phyloP scores from a whole-genome alignment of 108 stramenopile genomes.

The Cyclostephanos tholiformis region DNA sequence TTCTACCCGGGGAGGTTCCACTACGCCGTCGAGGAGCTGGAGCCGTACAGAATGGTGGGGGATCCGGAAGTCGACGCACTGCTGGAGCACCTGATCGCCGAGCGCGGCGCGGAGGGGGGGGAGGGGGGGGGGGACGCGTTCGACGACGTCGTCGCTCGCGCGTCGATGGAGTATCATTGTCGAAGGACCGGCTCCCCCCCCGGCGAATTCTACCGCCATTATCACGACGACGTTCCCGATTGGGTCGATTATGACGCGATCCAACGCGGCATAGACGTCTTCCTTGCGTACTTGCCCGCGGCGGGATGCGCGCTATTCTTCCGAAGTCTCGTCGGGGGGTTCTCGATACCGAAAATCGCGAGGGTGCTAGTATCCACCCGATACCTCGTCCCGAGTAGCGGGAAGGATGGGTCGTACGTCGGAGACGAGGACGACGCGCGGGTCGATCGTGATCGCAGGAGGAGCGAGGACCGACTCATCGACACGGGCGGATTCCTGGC shows the following conservation, averaged over 20 bases:
- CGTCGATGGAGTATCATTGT: conserved; percentile 2
- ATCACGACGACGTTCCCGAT: conserved; percentile 46
- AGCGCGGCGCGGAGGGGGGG: not conserved
- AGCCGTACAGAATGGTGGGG: conserved; percentile 68
- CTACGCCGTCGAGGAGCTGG: conserved; percentile 54
- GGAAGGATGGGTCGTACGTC: not conserved
- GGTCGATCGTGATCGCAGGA: conserved; percentile 32
- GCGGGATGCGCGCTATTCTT: conserved; percentile 68
- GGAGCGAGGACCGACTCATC: conserved; percentile 54
- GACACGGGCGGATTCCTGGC: conserved; percentile 72
- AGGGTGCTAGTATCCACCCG: conserved; percentile 65
- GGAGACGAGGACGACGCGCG: not conserved
- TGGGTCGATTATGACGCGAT: conserved; percentile 80
- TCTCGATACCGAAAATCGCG: conserved; percentile 78
- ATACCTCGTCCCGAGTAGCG: conserved; percentile 64
- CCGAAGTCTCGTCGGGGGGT: conserved; percentile 72
- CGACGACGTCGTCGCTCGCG: conserved; percentile 47
- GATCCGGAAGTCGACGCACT: conserved; percentile 69
- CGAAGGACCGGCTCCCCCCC: not conserved
- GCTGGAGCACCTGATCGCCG: conserved; percentile 44
- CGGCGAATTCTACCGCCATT: conserved; percentile 38
- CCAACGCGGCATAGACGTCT: conserved; percentile 77
- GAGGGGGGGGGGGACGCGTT: conserved; percentile 57
- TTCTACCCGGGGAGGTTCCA: conserved; percentile 44
- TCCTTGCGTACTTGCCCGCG: conserved; percentile 65